Evolutionary conservation across 2,329 filamentous ascomycete species (phyloP).

Genomic region (Lecanicillium sp.): DNA sequence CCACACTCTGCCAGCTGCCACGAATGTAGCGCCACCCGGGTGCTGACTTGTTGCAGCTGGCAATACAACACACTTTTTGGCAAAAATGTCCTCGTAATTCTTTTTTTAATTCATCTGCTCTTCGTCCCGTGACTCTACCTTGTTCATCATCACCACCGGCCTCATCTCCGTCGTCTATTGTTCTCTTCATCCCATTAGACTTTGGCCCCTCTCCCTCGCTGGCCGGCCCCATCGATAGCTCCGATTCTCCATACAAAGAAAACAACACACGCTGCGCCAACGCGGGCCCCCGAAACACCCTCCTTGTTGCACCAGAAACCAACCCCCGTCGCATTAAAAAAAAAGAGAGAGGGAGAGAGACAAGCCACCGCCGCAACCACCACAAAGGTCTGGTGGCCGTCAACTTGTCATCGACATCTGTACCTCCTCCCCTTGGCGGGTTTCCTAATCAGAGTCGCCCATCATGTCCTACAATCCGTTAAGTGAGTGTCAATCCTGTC

Average conservation of each 20-base stretch:
- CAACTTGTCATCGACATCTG: neutral
- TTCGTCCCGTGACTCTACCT: no score
- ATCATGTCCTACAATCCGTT: constrained; percentile 3
- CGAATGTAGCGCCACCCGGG: no score
- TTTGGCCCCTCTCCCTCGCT: neutral
- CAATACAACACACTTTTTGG: no score
- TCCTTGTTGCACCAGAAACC: constrained; percentile 8
- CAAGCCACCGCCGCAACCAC: neutral
- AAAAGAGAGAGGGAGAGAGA: neutral
- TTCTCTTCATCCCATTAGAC: no score
- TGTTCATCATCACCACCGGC: no score
- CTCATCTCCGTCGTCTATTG: neutral
- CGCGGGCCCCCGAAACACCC: constrained; percentile 3
- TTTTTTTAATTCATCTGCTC: no score
- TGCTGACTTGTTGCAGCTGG: no score
- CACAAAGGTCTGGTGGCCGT: neutral
- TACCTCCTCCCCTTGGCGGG: neutral
- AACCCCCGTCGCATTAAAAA: neutral
- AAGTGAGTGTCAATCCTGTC: neutral
- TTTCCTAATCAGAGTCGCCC: neutral
- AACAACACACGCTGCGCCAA: neutral
- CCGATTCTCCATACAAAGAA: neutral
- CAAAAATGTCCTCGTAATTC: no score
- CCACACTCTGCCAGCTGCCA: no score
- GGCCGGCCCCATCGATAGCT: no score